These are phyloP conservation scores for Colletotrichum cordylinicola DNA, from an alignment of 2,329 filamentous ascomycete species.

Conservation along the genomic window DNA sequence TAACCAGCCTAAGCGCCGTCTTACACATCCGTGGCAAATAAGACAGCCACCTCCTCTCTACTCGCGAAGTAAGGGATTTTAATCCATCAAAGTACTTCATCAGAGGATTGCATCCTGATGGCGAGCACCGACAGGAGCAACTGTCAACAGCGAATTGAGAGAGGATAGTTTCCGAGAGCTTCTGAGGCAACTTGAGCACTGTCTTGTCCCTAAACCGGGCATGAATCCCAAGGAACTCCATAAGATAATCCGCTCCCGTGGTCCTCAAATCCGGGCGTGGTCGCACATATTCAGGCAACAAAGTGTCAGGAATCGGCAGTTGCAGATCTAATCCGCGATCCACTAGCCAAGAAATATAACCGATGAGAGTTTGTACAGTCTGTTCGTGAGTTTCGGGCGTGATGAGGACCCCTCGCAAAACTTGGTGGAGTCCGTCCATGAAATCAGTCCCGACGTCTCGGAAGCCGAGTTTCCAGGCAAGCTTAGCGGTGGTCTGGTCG, in stretches of 20 bases:
- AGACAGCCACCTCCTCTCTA: neutral
- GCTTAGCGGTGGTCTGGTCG: neutral
- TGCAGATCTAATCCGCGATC: neutral
- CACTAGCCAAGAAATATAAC: neutral
- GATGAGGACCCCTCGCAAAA: neutral
- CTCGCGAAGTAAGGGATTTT: fast-evolving
- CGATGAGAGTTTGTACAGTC: fast-evolving
- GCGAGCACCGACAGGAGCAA: neutral
- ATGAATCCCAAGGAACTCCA: neutral
- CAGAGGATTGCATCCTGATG: neutral
- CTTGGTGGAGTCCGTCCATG: neutral
- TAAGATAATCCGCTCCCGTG: neutral
- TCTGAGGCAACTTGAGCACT: neutral
- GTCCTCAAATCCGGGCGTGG: neutral
- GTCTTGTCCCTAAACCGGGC: neutral
- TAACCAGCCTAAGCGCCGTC: neutral
- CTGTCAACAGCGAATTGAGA: neutral
- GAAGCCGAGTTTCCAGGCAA: neutral
- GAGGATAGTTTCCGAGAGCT: neutral
- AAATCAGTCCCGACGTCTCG: neutral
- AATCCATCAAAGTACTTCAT: neutral
- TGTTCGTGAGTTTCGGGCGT: too few species aligned
- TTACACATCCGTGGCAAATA: neutral
- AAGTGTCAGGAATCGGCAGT: neutral
- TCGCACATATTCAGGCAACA: fast-evolving